These are phyloP conservation scores for Aureobasidium sp. DNA, from an alignment of 2,329 filamentous ascomycete genomes.

Conservation along the genomic window DNA sequence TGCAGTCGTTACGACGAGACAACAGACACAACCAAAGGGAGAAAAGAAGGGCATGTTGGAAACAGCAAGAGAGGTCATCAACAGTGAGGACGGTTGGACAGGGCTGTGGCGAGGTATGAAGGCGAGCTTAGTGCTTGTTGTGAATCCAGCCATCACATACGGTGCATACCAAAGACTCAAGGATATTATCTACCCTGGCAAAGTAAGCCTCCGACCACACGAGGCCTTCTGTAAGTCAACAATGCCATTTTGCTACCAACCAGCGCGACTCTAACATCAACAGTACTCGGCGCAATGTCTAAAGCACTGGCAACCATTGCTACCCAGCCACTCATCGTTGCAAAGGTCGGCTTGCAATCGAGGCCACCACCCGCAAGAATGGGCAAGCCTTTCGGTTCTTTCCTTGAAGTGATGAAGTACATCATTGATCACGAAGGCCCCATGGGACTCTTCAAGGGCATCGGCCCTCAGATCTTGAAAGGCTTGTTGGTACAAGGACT, in stretches of 20 bases:
- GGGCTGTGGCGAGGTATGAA: conserved; percentile 94
- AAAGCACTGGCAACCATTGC: conserved; percentile 86
- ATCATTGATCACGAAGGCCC: conserved; percentile 83
- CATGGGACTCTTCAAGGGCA: conserved; percentile 88
- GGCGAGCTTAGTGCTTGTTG: conserved; percentile 87
- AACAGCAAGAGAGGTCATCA: conserved; percentile 80
- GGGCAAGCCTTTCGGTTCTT: conserved; percentile 88
- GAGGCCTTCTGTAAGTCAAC: conserved; percentile 79
- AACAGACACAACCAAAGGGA: conserved; percentile 81
- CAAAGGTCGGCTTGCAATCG: conserved; percentile 93
- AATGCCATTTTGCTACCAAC: neutral
- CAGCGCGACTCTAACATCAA: conserved; percentile 6
- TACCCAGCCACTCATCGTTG: conserved; percentile 93
- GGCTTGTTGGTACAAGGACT: conserved; percentile 90
- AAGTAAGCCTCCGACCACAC: conserved; percentile 66
- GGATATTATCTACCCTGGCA: conserved; percentile 68
- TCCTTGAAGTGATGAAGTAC: conserved; percentile 89
- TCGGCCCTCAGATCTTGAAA: conserved; percentile 88
- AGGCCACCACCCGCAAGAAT: conserved; percentile 76
- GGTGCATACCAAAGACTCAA: conserved; percentile 89
- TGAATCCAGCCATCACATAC: conserved; percentile 97
- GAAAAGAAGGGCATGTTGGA: conserved; percentile 82
- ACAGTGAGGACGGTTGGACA: conserved; percentile 80
- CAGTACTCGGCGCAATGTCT: conserved; percentile 81
- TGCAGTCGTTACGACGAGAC: conserved; percentile 87